Evolutionary conservation across 2,329 filamentous ascomycete species (phyloP).

Genomic region (Paracoccidioides brasiliensis): DNA sequence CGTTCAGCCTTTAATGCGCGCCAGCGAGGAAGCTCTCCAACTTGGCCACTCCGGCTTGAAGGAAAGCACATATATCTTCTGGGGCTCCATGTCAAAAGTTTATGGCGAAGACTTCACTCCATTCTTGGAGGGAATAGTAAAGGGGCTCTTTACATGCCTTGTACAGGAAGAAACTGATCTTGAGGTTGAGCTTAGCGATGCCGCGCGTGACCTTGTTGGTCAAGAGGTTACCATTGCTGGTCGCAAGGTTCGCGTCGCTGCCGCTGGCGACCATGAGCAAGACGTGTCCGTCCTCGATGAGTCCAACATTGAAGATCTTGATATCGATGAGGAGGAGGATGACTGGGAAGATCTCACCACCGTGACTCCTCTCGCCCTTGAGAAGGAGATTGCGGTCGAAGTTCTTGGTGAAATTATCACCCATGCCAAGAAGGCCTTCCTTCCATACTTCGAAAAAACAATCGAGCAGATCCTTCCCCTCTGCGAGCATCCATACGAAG

Average conservation of each 20-base stretch:
- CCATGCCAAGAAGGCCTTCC: conserved; percentile 64
- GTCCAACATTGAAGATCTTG: conserved; percentile 48
- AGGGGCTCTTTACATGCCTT: conserved; percentile 63
- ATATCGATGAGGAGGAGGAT: conserved; percentile 66
- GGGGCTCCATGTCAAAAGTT: conserved; percentile 87
- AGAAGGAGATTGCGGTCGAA: conserved; percentile 95
- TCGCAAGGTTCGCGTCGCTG: conserved; percentile 73
- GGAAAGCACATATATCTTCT: conserved; percentile 94
- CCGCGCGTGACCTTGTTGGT: conserved; percentile 60
- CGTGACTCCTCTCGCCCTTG: conserved; percentile 77
- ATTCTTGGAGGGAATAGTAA: conserved; percentile 35
- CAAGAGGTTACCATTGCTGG: conserved; percentile 65
- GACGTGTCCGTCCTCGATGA: conserved; percentile 32
- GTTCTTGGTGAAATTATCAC: conserved; percentile 87
- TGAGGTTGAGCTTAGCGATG: conserved; percentile 61
- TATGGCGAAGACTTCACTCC: conserved; percentile 55
- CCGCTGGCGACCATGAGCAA: conserved; percentile 42
- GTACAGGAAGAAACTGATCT: conserved; percentile 78
- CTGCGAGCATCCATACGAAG: conserved; percentile 80
- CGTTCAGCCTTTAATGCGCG: conserved; percentile 77
- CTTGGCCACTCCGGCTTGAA: conserved; percentile 82
- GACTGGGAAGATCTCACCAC: conserved; percentile 74
- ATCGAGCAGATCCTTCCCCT: conserved; percentile 70
- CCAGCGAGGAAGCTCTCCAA: conserved; percentile 79
- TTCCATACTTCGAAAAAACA: conserved; percentile 80